Evolutionary conservation across 148 eudicot species (phyloP).

Genomic region (Diospyros lotus): DNA sequence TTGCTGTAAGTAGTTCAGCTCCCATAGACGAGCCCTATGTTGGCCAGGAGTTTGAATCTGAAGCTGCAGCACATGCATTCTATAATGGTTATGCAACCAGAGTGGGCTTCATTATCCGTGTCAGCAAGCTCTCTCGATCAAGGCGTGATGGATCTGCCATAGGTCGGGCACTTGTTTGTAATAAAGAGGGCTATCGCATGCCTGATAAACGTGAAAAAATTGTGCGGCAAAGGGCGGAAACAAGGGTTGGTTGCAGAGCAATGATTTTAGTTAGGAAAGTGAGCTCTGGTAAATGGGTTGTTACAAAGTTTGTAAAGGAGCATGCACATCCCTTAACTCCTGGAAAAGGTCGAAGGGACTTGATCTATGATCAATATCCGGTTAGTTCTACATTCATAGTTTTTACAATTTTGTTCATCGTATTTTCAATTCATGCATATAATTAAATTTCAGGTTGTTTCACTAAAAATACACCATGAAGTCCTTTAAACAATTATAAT

Average conservation of each 20-base stretch:
- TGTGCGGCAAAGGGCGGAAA: constrained; percentile 81
- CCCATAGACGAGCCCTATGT: constrained; percentile 71
- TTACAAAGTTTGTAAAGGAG: constrained; percentile 87
- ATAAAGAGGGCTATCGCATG: constrained; percentile 86
- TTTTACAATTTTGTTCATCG: background rate
- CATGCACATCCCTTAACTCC: constrained; percentile 83
- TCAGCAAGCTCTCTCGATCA: constrained; percentile 91
- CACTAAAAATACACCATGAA: background rate
- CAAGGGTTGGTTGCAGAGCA: constrained; percentile 96
- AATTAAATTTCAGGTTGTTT: background rate
- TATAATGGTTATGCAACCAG: constrained; percentile 79
- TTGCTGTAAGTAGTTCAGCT: constrained; percentile 23
- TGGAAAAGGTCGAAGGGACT: constrained; percentile 83
- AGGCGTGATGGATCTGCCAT: constrained; percentile 94
- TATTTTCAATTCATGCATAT: background rate
- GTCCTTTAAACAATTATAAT: background rate
- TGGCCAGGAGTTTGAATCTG: constrained; percentile 91
- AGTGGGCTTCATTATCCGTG: constrained; percentile 84
- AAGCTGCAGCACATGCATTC: constrained; percentile 91
- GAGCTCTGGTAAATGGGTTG: constrained; percentile 78
- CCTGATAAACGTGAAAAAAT: constrained; percentile 88
- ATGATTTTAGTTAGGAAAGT: constrained; percentile 89
- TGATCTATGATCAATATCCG: constrained; percentile 76
- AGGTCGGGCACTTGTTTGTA: constrained; percentile 92
- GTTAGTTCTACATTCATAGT: constrained; percentile 39